Evolutionary conservation across 352 stramenopile species (phyloP).

Genomic region (Globisporangium uncinulatum): DNA sequence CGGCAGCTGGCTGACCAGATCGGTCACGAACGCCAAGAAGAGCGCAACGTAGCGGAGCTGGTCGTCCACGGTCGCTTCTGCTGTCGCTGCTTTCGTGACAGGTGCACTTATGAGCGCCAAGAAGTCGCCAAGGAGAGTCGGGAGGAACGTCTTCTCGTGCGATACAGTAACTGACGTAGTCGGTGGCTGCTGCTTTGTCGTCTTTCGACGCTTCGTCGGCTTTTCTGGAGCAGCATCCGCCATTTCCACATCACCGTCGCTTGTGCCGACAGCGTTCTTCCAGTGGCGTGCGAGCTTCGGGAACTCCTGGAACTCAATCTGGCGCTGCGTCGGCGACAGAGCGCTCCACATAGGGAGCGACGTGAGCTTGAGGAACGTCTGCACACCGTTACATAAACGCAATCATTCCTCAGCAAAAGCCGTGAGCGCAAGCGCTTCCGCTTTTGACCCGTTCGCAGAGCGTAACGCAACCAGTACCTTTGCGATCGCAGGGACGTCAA

Average conservation of each 20-base stretch:
- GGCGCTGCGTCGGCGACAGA: constrained; percentile 49
- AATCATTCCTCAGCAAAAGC: background rate
- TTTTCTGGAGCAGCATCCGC: constrained; percentile 8
- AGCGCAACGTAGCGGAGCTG: constrained; percentile 40
- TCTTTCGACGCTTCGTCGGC: constrained; percentile 32
- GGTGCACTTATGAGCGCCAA: constrained; percentile 23
- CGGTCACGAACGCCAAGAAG: constrained; percentile 75
- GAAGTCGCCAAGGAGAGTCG: constrained; percentile 41
- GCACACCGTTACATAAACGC: background rate
- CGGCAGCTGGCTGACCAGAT: constrained; percentile 85
- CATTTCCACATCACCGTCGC: background rate
- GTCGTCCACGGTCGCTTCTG: constrained; percentile 5
- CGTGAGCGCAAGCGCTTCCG: too few species aligned
- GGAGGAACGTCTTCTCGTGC: constrained; percentile 30
- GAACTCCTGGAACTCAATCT: constrained; percentile 54
- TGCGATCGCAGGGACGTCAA: constrained; percentile 49
- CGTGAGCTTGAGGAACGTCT: constrained; percentile 47
- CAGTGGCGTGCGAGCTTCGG: constrained; percentile 68
- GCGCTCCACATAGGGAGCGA: constrained; percentile 61
- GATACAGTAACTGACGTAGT: background rate
- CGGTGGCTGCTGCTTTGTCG: constrained; percentile 2
- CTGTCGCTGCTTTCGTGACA: constrained; percentile 13
- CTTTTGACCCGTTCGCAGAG: background rate
- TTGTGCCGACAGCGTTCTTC: constrained; percentile 27
- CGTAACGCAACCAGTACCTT: constrained; percentile 8